A percentile compares a stretch with the other conserved stretches of the same genome.
Evolutionary conservation across 1,284 basidiomycete species (phyloP).

Genomic region (Pseudozyma hubeiensis): DNA sequence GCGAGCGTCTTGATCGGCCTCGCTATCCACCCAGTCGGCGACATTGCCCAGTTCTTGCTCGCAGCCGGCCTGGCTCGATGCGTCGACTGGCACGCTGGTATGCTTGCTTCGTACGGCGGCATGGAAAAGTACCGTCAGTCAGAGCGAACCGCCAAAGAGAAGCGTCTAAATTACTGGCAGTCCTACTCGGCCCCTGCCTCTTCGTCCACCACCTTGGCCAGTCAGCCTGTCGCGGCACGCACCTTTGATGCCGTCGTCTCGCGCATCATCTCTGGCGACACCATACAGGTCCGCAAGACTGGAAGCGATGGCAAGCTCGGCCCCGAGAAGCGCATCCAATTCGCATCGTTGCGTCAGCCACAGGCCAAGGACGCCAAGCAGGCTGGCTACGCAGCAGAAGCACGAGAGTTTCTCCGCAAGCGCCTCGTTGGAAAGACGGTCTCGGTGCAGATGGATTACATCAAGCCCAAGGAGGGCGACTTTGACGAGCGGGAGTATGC

Average conservation of each 20-base stretch:
- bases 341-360: conserved; percentile 86
- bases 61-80: conserved; percentile 87
- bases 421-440: conserved; percentile 60
- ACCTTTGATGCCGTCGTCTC: conserved; percentile 80
- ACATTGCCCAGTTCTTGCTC: conserved; percentile 90
- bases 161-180: conserved; percentile 82
- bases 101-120: conserved; percentile 76
- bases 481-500: conserved; percentile 63
- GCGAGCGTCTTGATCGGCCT: conserved; percentile 88
- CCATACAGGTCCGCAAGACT: conserved; percentile 73
- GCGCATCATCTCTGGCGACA: conserved; percentile 92
- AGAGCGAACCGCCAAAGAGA: conserved; percentile 86
- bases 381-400: conserved; percentile 88
- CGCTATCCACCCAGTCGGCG: conserved; percentile 91
- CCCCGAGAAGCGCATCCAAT: conserved; percentile 85
- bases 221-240: conserved; percentile 43
- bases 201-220: conserved; percentile 35
- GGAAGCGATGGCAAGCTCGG: conserved; percentile 69
- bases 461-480: conserved; percentile 62
- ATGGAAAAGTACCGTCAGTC: conserved; percentile 78
- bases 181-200: conserved; percentile 69
- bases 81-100: conserved; percentile 97
- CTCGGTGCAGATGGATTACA: conserved; percentile 62
- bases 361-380: conserved; percentile 81
- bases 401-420: conserved; percentile 75